These are phyloP conservation scores for Mycena chlorophos DNA, from an alignment of 768 basidiomycete genomes.

Conservation along the genomic window DNA sequence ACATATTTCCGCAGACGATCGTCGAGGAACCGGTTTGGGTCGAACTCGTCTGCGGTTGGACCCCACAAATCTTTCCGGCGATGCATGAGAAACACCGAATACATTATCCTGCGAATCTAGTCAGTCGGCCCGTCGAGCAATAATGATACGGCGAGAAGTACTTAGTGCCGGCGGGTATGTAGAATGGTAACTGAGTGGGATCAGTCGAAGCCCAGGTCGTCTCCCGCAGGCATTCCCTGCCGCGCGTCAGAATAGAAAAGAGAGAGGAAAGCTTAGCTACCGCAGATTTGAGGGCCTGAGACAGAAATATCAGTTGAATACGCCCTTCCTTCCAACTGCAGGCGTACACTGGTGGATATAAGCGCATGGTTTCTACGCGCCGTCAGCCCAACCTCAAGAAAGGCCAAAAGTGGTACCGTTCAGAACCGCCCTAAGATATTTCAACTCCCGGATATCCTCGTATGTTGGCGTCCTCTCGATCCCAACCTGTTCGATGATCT, in stretches of 20 bases:
- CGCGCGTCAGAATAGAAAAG: background rate
- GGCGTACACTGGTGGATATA: constrained; percentile 1
- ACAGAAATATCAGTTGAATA: background rate
- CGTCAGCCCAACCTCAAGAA: background rate
- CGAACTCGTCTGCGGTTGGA: background rate
- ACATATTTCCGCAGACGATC: background rate
- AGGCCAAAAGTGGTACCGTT: background rate
- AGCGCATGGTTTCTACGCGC: background rate
- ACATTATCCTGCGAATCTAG: too few species aligned
- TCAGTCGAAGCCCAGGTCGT: background rate
- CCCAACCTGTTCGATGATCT: background rate
- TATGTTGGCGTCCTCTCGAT: background rate
- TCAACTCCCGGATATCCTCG: constrained; percentile 1
- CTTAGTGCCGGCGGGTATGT: background rate
- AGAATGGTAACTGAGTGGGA: background rate
- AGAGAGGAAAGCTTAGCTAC: background rate
- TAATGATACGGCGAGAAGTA: too few species aligned
- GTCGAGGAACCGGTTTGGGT: background rate
- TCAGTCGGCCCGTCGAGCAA: too few species aligned
- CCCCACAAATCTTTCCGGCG: background rate
- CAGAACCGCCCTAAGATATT: background rate
- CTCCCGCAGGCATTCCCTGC: background rate
- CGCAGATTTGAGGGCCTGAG: constrained; percentile 5
- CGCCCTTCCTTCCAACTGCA: background rate
- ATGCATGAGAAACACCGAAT: background rate